Conservation (phyloP, 164 flowering plant species). For the Stephania yunnanensis region DNA sequence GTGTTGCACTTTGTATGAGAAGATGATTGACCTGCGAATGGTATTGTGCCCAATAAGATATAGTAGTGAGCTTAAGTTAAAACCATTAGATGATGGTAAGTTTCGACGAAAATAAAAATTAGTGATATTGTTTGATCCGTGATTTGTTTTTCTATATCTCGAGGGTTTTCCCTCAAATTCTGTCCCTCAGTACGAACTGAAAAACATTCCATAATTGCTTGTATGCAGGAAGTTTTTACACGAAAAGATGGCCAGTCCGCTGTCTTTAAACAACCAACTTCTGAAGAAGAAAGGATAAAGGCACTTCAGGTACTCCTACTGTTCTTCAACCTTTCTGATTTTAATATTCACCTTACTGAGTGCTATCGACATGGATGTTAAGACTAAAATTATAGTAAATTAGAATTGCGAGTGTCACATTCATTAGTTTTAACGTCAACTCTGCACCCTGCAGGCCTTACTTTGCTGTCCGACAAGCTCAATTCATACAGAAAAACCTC, state of each 20-base stretch:
- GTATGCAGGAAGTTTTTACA: constrained; percentile 37
- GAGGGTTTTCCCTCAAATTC: no score
- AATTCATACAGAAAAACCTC: constrained; percentile 47
- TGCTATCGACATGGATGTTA: not conserved
- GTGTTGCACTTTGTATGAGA: not conserved
- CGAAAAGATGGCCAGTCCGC: constrained; percentile 44
- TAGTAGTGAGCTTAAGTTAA: not conserved
- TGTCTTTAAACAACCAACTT: constrained; percentile 42
- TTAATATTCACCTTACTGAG: not conserved
- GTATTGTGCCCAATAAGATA: not conserved
- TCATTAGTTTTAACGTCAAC: not conserved
- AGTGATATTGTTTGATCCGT: not conserved
- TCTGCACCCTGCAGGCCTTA: constrained; percentile 35
- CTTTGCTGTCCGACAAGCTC: constrained; percentile 58
- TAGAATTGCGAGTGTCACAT: not conserved
- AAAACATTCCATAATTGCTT: not conserved
- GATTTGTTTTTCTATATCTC: no score
- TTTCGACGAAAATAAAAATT: not conserved
- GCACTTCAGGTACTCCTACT: constrained; percentile 45
- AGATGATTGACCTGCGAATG: not conserved
- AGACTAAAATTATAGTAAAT: not conserved
- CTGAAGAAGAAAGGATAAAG: constrained; percentile 35
- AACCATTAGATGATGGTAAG: not conserved
- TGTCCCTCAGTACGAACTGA: not conserved
- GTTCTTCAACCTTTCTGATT: not conserved